Evolutionary conservation across 78 protist genomes (phyloP), one percentile per base, ranked within the genome.

Genomic region (Dictyostelium discoideum): DNA sequence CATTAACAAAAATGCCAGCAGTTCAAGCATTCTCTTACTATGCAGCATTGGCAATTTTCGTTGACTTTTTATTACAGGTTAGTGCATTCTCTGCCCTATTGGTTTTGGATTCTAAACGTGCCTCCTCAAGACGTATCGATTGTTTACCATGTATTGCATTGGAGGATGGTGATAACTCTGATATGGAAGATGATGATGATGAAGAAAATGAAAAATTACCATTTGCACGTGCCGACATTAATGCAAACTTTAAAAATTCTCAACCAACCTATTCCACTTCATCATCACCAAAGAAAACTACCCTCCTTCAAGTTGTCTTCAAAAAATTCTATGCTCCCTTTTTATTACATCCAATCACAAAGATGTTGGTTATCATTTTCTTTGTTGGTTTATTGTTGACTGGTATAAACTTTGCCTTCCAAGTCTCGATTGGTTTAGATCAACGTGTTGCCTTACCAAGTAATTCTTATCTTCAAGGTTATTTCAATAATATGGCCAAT

Each of bases 1-100:
- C 89, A n/a, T 7, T 97, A 9, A 96, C 98, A 0, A 63, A 40
- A 48, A 97, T 97, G 98, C 98, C 98, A 3, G 98, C 98, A 1
- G 98, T 97, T 5, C 90, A 87, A 16, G 98, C 97, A 11, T 97
- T 97, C 85, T 57, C 96, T 5, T 29, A 86, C 26, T 97, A 95
- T 54, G 97, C 98, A 1, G 81, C 95, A 5, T 39, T 97, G 48
- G 96, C 98, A 7, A 86, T 97, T 84, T 54, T 97, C 29, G 69
- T 86, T 44, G 97, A 96, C 32, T 97, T 78, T 40, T 79, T 97
- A 7, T 85, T 97, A 6, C 98, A 97, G 57, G 88, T 97, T 63
- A 97, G 97, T 39, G 82, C 69, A 73, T 97, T 97, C 79, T 57
- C 87, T 9, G 60, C 96, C n/a, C 22, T 97, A 0, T 54, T 97